phyloP scores from a whole-genome alignment of 2,329 filamentous ascomycete species.

The Apiospora sp. region DNA sequence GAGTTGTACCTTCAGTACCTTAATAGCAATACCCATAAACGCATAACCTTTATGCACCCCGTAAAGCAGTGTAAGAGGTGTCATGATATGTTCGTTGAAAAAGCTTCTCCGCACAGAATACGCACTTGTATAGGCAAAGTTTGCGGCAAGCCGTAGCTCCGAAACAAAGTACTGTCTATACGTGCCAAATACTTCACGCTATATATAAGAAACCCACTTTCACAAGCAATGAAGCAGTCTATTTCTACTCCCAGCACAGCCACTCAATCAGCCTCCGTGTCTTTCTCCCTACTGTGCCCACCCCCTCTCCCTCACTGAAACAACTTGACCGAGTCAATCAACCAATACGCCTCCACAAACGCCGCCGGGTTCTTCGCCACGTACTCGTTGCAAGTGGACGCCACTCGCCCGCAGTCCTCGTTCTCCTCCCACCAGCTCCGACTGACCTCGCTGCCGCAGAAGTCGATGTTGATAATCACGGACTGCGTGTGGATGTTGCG shows the following conservation, averaged over 20 bases:
- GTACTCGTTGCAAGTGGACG: slow-evolving; percentile 63
- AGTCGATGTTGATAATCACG: slow-evolving; percentile 71
- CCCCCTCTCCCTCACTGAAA: slow-evolving; percentile 46
- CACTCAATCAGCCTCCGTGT: background rate
- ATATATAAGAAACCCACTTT: background rate
- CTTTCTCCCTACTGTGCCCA: background rate
- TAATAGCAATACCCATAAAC: background rate
- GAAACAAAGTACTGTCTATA: background rate
- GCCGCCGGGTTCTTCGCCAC: slow-evolving; percentile 64
- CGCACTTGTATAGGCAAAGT: background rate
- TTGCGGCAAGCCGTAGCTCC: background rate
- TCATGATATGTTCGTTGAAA: background rate
- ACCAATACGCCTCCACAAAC: slow-evolving; percentile 69
- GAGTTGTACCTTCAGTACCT: too few species aligned
- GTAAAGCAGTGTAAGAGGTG: background rate
- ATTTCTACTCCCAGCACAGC: background rate
- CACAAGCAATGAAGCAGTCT: background rate
- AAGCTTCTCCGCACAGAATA: background rate
- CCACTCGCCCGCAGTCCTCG: slow-evolving; percentile 62
- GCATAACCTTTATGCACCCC: background rate
- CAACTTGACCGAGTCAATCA: slow-evolving; percentile 74
- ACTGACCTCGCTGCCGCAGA: slow-evolving; percentile 66
- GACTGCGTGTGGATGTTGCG: slow-evolving; percentile 70
- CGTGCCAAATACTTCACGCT: background rate
- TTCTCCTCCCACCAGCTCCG: slow-evolving; percentile 54